Base-by-base conservation (phyloP, 2,329 filamentous ascomycete species). In the Colletotrichum sp. region DNA sequence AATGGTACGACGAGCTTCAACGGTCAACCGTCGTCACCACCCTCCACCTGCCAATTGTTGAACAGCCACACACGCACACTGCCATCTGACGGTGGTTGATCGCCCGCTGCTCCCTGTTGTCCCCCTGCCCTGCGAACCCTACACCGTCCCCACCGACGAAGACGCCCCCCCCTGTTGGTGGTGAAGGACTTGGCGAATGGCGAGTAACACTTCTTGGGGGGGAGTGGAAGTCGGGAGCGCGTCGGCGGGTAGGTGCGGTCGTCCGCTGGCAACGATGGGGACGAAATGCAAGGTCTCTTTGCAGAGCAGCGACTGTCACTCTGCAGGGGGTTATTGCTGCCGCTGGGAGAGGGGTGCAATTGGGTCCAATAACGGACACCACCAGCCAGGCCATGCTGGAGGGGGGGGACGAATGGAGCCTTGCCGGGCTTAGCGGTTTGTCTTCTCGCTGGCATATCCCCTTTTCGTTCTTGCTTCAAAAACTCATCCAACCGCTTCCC, bases 341-440 rank as follows among this genome's bases (percentile, higher is more conserved):
- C 69, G 73, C 63, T n/a, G 57, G 61, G 64, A 34, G 34, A 65
- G 59, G 69, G 34, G 70, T 64, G 69, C 13, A 32, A 75, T 72
- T 72, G 63, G 63, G 57, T 48, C 69, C 25, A 72, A 68, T 75
- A 48, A 64, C 44, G 44, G 12, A 52, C 59, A 73, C 64, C 70
- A 73, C 27, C 27, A 65, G 25, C 19, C 28, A 36, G 32, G 67
- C 27, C 72, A 30, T 68, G 39, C n/a, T 69, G 13, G 34, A 60
- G 60, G 74, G 71, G 64, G 70, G 74, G 44, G 74, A 52, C 57
- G 44, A 73, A 75, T 30, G 57, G 65, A 73, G 64, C 74, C 74
- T 73, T 76, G 71, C 70, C 65, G 59, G 74, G 74, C 74, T 69
- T 76, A 76, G 74, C 59, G 70, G 70, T 68, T 60, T 65, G 57